A percentile compares a stretch with the other conserved stretches of the same genome.
These are phyloP conservation scores for Melanopsichium pennsylvanicum DNA, from an alignment of 1,284 basidiomycete genomes.

Conservation along the genomic window DNA sequence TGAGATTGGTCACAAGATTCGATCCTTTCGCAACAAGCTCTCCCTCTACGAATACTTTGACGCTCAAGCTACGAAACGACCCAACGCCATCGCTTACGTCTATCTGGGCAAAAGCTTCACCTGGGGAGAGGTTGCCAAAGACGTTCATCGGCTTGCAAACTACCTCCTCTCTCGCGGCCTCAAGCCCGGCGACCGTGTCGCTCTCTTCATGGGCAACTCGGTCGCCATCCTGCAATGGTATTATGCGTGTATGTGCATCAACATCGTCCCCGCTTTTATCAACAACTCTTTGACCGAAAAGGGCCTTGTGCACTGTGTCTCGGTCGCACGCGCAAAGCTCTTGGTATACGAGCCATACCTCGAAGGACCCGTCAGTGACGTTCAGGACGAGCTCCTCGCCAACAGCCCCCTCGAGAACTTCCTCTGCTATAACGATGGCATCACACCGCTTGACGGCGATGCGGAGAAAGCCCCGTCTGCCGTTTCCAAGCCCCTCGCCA, in stretches of 20 bases:
- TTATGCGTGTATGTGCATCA: conserved; percentile 58
- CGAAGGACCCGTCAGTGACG: conserved; percentile 44
- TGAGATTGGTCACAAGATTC: conserved; percentile 40
- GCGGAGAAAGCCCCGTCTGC: conserved; percentile 33
- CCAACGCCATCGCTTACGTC: conserved; percentile 52
- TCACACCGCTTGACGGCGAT: conserved; percentile 43
- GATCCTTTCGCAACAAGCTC: conserved; percentile 41
- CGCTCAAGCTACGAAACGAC: conserved; percentile 33
- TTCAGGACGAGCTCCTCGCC: conserved; percentile 42
- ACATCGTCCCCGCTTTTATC: conserved; percentile 64
- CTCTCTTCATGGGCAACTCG: conserved; percentile 60
- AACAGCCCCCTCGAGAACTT: conserved; percentile 38
- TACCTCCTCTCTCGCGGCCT: conserved; percentile 51
- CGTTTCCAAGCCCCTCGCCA: conserved; percentile 26
- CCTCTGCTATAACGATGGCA: conserved; percentile 59
- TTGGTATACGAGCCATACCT: conserved; percentile 63
- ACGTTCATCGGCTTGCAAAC: conserved; percentile 52
- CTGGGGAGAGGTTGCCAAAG: conserved; percentile 50
- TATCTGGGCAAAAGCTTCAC: conserved; percentile 54
- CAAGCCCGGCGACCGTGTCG: conserved; percentile 55
- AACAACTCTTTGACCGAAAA: conserved; percentile 64
- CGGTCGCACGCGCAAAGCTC: conserved; percentile 50
- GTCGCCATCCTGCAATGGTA: conserved; percentile 53
- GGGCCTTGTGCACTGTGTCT: conserved; percentile 63
- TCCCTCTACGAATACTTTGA: conserved; percentile 57